Base-by-base conservation (phyloP, 2,329 filamentous ascomycete genomes). In the Corniculantispora saksenae region DNA sequence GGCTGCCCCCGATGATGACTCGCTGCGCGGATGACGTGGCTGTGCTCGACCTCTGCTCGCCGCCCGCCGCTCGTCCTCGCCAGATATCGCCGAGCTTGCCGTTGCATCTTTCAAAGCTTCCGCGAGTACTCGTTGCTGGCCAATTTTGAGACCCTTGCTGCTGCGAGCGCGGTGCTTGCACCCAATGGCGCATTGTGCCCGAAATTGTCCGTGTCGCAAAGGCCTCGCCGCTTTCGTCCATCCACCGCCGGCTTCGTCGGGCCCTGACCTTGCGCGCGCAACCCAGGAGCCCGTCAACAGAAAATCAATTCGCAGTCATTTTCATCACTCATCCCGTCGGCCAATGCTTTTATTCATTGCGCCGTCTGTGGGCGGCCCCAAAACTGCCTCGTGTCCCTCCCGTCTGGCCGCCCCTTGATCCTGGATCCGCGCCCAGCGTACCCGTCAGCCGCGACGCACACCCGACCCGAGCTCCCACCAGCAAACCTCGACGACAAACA, bases 401-500 rank as follows among this genome's bases (percentile, higher is more conserved):
- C 38, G 32, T n/a, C 23, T 21, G 43, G 25, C 17, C 25, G 25
- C 50, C 50, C 40, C 43, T 48, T 45, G 51, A 54, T n/a, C 40
- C 43, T 48, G 29, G 51, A 54, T n/a, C 60, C 60, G 50, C 60
- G 50, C 40, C 60, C 48, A 61, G 60, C 60, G 48, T 62, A 47
- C 60, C 60, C 60, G 60, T 62, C 61, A 64, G 48, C 57, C 55
- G 56, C 32, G 25, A 64, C 47, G 25, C 35, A 55, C n/a, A 45
- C 59, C 35, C 27, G 27, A 56, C 43, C 61, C 29, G 43, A 53
- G 48, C 35, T 54, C 29, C 25, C 29, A 66, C 50, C 43, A 66
- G 59, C 59, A 61, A 60, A 62, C 51, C n/a, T n/a, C 32, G 32
- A 62, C 58, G n/a, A 54, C 64, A 62, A 62, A 59, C 53, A 47